Evolutionary conservation across 2,329 filamentous ascomycete genomes (phyloP), one percentile per base, ranked within the genome.

Genomic region (Elsinoe necatrix): DNA sequence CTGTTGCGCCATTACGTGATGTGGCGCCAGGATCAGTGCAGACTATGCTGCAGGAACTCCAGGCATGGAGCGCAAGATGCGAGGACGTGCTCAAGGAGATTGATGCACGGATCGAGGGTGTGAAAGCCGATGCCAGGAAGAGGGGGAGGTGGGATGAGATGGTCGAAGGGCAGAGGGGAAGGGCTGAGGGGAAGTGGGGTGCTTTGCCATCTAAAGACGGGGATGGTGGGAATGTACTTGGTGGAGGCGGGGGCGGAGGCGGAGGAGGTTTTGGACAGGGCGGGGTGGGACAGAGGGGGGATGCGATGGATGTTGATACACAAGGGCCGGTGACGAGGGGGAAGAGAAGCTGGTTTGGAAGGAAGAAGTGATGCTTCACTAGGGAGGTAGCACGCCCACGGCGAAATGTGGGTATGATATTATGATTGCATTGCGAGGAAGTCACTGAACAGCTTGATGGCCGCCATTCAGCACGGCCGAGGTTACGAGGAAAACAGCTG

Each of bases 1-100:
- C 87, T 59, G 83, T 96, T 29, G 83, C 91, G 0, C 87, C 93
- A 0, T 81, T 96, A 1, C 89, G 93, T 18, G 93, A 98, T 69
- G 81, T 95, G 1, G 80, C 82, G 1, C 89, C 90, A 0, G 82
- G 82, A 57, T 82, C 84, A 57, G 79, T 95, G 11, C 80, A 83
- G 0, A 71, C 73, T 1, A 85, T 96, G 73, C 79, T 89, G 25
- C 69, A 73, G 2, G 80, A 84, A 11, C 79, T 98, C 9, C 76
- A 78, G 27, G 78, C 79, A 56, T 98, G 92, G 92, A 83, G 86
- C 54, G 75, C 72, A n/a, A 83, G 90, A 58, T 97, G 92, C 74
- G 80, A 82, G 4, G 73, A 77, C 2, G 88, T 89, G 1, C 81
- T 96, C 1, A 73, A 72, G 0, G 86, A 86, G 27, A 80, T 98